A percentile compares a stretch with the other conserved stretches of the same genome.
phyloP scores from a whole-genome alignment of 2,329 filamentous ascomycete species.

The Aureobasidium sp. region DNA sequence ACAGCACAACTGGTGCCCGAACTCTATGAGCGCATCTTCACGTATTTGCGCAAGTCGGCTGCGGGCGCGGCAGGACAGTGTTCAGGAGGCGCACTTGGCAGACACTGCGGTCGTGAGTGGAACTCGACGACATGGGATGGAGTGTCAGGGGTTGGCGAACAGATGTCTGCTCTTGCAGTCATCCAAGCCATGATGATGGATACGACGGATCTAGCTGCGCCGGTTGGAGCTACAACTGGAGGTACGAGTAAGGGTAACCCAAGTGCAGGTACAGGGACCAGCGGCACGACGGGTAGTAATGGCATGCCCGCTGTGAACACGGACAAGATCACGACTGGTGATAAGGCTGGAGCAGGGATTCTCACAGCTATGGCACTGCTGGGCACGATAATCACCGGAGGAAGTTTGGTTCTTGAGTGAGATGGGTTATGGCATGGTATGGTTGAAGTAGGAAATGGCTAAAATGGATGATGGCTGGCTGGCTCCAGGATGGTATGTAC shows the following conservation, averaged over 20 bases:
- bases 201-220: slow-evolving; percentile 28
- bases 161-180: slow-evolving; percentile 48
- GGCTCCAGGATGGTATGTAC: slow-evolving; percentile 12
- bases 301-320: slow-evolving; percentile 17
- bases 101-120: slow-evolving; percentile 38
- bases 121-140: slow-evolving; percentile 37
- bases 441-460: not conserved
- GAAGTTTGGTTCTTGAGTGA: slow-evolving; percentile 7
- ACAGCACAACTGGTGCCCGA: slow-evolving; percentile 51
- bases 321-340: slow-evolving; percentile 46
- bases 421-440: not conserved
- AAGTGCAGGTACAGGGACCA: slow-evolving; percentile 33
- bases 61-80: slow-evolving; percentile 47
- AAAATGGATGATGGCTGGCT: not conserved
- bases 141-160: slow-evolving; percentile 45
- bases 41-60: slow-evolving; percentile 45
- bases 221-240: slow-evolving; percentile 43
- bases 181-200: slow-evolving; percentile 38
- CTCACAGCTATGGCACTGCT: slow-evolving; percentile 53
- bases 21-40: slow-evolving; percentile 42
- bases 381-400: slow-evolving; percentile 44
- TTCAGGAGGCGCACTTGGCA: slow-evolving; percentile 38
- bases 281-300: slow-evolving; percentile 18
- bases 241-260: slow-evolving; percentile 44
- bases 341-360: slow-evolving; percentile 61